Conservation (phyloP, 768 basidiomycete species). For the Inosperma sp. region DNA sequence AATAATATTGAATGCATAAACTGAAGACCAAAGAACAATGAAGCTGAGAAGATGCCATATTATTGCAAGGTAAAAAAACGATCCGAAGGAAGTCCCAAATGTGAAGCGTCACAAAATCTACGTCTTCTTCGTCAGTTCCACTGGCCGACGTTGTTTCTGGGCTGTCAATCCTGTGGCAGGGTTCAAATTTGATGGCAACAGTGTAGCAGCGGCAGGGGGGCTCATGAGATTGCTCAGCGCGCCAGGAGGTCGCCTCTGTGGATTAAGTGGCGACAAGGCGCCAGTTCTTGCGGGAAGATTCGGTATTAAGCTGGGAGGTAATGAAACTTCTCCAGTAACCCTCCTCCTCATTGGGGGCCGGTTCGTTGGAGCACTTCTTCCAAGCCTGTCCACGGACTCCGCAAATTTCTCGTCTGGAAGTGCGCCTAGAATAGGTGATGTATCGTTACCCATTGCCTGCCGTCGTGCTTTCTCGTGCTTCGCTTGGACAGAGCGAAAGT, state of each 20-base stretch:
- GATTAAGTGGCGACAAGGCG: constrained; percentile 70
- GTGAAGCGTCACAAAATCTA: background rate
- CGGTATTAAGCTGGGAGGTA: constrained; percentile 25
- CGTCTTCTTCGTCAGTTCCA: constrained; percentile 30
- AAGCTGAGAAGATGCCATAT: background rate
- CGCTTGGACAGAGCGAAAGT: constrained; percentile 86
- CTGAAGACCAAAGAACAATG: background rate
- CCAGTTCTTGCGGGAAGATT: constrained; percentile 36
- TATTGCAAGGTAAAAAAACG: background rate
- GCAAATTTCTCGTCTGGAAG: constrained; percentile 40
- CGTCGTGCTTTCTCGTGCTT: constrained; percentile 91
- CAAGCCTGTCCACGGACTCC: constrained; percentile 25
- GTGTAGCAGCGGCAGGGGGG: constrained; percentile 11
- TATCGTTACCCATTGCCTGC: constrained; percentile 65
- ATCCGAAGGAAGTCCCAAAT: background rate
- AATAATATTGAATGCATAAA: background rate
- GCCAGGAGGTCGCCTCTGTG: constrained; percentile 52
- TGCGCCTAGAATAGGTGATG: constrained; percentile 45
- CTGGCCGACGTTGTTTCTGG: constrained; percentile 32
- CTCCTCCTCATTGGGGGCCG: constrained; percentile 56
- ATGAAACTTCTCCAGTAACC: constrained; percentile 50
- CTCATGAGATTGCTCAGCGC: constrained; percentile 32
- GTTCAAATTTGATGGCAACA: constrained; percentile 19
- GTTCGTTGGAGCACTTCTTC: constrained; percentile 21
- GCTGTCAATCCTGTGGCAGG: constrained; percentile 32